A percentile compares a stretch with the other conserved stretches of the same genome.
These are phyloP conservation scores for Polytrichum formosum DNA, from an alignment of 225 moss, liverwort and hornwort species.

Conservation along the genomic window DNA sequence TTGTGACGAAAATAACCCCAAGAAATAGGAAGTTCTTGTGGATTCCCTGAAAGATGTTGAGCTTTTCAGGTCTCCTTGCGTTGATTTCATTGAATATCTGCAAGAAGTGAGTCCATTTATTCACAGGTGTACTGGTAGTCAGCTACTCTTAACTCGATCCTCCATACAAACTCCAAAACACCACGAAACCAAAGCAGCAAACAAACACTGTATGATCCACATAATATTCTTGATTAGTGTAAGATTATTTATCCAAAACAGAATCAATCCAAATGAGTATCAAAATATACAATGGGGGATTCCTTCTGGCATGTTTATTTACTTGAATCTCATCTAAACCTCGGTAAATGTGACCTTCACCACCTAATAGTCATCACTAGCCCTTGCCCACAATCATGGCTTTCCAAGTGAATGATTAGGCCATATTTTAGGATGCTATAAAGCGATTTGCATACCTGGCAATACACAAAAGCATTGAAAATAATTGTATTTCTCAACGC, in stretches of 20 bases:
- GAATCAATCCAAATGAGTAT: no score
- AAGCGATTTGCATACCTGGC: slow-evolving; percentile 50
- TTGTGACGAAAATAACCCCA: slow-evolving; percentile 41
- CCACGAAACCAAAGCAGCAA: not conserved
- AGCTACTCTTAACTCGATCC: not conserved
- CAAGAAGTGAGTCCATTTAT: not conserved
- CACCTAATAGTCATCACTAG: no score
- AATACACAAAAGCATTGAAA: slow-evolving; percentile 93
- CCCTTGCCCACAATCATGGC: no score
- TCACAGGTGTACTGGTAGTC: no score
- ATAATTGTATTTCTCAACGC: slow-evolving; percentile 62
- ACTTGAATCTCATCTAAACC: no score
- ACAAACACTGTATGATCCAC: not conserved
- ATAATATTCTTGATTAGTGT: not conserved
- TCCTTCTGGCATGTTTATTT: no score
- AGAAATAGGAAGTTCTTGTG: slow-evolving; percentile 64
- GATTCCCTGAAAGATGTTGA: slow-evolving; percentile 69
- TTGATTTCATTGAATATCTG: slow-evolving; percentile 97
- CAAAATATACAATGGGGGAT: no score
- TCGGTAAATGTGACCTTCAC: no score
- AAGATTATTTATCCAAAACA: no score
- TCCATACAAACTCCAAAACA: not conserved
- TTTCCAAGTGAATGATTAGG: no score
- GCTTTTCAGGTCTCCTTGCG: slow-evolving; percentile 49
- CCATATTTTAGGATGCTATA: no score